These are phyloP conservation scores for Williopsis jadinii DNA, from an alignment of 1,139 yeast genomes.

Conservation along the genomic window DNA sequence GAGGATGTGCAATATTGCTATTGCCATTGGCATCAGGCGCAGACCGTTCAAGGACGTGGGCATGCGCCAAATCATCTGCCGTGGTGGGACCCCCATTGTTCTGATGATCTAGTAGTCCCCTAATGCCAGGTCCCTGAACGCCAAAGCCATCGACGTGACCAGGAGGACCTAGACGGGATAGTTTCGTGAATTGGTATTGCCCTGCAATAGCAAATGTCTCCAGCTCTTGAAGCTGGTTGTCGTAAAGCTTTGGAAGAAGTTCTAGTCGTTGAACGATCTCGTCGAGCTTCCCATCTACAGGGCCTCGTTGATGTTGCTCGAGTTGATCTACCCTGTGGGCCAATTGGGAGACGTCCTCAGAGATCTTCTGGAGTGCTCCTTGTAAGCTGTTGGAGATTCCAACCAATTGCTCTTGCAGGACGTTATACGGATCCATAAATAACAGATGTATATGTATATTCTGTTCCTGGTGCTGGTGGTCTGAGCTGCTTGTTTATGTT, in stretches of 20 bases:
- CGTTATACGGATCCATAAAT: slow-evolving; percentile 18
- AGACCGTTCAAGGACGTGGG: background rate
- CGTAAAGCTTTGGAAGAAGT: slow-evolving; percentile 14
- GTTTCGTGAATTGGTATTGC: slow-evolving; percentile 14
- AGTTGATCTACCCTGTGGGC: slow-evolving; percentile 16
- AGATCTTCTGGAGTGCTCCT: slow-evolving; percentile 12
- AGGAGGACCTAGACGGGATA: slow-evolving; percentile 9
- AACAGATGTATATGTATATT: too few relatives aligned
- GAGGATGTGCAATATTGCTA: background rate
- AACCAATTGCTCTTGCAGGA: slow-evolving; percentile 20
- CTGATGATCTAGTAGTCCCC: too few relatives aligned
- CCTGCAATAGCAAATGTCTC: slow-evolving; percentile 14
- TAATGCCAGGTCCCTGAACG: background rate
- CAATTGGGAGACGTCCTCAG: slow-evolving; percentile 16
- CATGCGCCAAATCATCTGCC: too few relatives aligned
- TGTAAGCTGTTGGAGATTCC: slow-evolving; percentile 14
- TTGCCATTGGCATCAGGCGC: background rate
- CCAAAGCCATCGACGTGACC: slow-evolving; percentile 4
- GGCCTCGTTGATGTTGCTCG: slow-evolving; percentile 10
- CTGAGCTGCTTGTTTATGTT: too few relatives aligned
- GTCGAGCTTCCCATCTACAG: slow-evolving; percentile 8
- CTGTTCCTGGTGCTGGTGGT: too few relatives aligned
- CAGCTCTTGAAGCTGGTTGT: slow-evolving; percentile 12
- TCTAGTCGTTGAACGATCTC: slow-evolving; percentile 9
- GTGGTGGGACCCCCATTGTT: too few relatives aligned